Conservation (phyloP, 306 rosid genomes). For the Castanea mollissima region DNA sequence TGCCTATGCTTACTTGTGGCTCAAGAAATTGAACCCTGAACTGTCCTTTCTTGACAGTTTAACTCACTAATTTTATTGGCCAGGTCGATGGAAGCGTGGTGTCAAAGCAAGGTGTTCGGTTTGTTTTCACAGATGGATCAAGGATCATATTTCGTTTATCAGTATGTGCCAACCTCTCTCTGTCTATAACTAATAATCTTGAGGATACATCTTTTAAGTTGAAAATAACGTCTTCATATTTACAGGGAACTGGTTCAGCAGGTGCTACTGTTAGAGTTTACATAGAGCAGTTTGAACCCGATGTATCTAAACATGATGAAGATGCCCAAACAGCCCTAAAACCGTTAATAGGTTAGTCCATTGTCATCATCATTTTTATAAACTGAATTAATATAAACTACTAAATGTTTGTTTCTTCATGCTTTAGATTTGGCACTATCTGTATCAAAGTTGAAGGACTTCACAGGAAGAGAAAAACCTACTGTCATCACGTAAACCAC, state of each 20-base stretch:
- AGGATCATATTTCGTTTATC: slow-evolving; percentile 95
- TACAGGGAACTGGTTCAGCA: slow-evolving; percentile 97
- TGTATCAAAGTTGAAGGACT: slow-evolving; percentile 77
- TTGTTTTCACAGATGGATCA: slow-evolving; percentile 93
- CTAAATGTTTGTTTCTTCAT: slow-evolving; percentile 13
- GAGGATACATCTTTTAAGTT: background rate
- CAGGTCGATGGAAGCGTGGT: slow-evolving; percentile 91
- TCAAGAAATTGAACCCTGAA: slow-evolving; percentile 18
- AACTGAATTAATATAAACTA: background rate
- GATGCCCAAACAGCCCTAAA: slow-evolving; percentile 90
- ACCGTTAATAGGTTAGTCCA: slow-evolving; percentile 76
- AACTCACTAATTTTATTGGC: slow-evolving; percentile 1
- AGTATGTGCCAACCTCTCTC: slow-evolving; percentile 40
- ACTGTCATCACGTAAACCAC: slow-evolving; percentile 83
- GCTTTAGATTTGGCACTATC: slow-evolving; percentile 81
- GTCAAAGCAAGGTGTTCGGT: slow-evolving; percentile 92
- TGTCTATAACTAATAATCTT: background rate
- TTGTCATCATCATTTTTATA: background rate
- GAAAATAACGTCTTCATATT: background rate
- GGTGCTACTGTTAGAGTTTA: slow-evolving; percentile 94
- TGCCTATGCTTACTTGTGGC: background rate
- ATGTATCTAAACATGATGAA: slow-evolving; percentile 65
- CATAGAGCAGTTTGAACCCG: slow-evolving; percentile 86
- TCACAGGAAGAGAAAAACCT: slow-evolving; percentile 92
- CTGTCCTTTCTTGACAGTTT: slow-evolving; percentile 3